These are phyloP conservation scores for Diplodia mutila DNA, from an alignment of 2,329 filamentous ascomycete species.

Conservation along the genomic window DNA sequence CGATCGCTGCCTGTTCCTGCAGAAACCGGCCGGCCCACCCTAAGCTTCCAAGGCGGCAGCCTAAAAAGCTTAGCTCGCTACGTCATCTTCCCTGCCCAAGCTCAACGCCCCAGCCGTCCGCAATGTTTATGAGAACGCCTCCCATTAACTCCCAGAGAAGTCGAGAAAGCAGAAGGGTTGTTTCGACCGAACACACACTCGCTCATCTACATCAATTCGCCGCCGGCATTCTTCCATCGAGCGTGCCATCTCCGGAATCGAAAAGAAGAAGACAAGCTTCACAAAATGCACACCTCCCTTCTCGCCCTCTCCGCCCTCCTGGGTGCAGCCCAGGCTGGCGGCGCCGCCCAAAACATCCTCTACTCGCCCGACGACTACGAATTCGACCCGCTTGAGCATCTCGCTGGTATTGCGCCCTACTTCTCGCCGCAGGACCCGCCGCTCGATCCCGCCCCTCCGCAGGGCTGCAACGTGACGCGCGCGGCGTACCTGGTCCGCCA, in stretches of 20 bases:
- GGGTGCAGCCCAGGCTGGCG: not conserved
- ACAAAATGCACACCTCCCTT: not conserved
- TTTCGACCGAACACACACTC: not conserved
- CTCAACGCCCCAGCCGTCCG: not conserved
- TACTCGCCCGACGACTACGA: slow-evolving; percentile 25
- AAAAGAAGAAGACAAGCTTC: not conserved
- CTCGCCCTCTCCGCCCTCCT: not conserved
- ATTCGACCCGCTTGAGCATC: slow-evolving; percentile 55
- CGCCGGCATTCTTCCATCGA: not conserved
- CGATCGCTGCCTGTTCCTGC: slow-evolving; percentile 23
- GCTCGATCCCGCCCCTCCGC: slow-evolving; percentile 52
- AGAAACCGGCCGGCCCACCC: not conserved
- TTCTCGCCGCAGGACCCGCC: slow-evolving; percentile 54
- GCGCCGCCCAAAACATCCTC: slow-evolving; percentile 17
- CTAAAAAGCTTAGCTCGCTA: slow-evolving; percentile 13
- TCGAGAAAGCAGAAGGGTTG: not conserved
- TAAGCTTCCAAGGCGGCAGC: slow-evolving; percentile 10
- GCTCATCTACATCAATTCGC: not conserved
- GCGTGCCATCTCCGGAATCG: not conserved
- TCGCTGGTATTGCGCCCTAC: slow-evolving; percentile 56
- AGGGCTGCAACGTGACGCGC: slow-evolving; percentile 56
- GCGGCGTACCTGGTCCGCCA: slow-evolving; percentile 56
- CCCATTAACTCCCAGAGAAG: not conserved
- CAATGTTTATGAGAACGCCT: slow-evolving; percentile 7
- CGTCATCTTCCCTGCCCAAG: not conserved